Percentiles rank a stretch among this genome's conserved stretches.
These are phyloP conservation scores for Penicillium sp. DNA, from an alignment of 2,329 filamentous ascomycete genomes.

Conservation along the genomic window DNA sequence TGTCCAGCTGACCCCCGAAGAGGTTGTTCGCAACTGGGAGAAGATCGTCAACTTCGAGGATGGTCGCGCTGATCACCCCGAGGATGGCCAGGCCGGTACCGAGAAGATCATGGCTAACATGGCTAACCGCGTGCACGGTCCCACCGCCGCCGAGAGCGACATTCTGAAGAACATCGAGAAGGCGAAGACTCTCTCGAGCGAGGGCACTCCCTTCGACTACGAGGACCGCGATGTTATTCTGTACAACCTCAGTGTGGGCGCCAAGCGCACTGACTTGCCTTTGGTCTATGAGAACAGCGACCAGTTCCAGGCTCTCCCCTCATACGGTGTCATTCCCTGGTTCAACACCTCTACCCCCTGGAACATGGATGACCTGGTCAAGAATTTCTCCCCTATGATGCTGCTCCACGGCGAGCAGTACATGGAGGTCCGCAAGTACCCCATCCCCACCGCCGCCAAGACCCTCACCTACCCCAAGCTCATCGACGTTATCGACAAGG, in stretches of 20 bases:
- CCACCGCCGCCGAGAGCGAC: conserved; percentile 53
- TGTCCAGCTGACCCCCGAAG: conserved; percentile 76
- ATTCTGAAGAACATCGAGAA: conserved; percentile 71
- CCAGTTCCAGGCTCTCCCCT: conserved; percentile 88
- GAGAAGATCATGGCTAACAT: conserved; percentile 82
- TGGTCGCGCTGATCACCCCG: conserved; percentile 79
- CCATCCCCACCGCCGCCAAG: conserved; percentile 77
- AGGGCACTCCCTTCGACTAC: conserved; percentile 75
- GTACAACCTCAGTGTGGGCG: conserved; percentile 92
- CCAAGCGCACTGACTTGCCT: conserved; percentile 81
- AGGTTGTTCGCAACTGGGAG: conserved; percentile 70
- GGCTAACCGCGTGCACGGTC: conserved; percentile 63
- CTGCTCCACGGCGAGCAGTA: conserved; percentile 98
- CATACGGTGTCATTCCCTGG: conserved; percentile 93
- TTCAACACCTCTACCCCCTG: conserved; percentile 81
- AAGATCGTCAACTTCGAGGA: conserved; percentile 84
- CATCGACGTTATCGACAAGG: conserved; percentile 95
- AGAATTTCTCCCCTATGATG: conserved; percentile 98
- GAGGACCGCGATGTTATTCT: conserved; percentile 85
- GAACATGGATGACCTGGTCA: conserved; percentile 75
- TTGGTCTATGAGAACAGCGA: conserved; percentile 88
- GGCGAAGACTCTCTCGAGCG: conserved; percentile 66
- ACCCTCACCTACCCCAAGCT: conserved; percentile 74
- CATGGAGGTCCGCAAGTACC: conserved; percentile 88
- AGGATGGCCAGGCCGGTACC: conserved; percentile 70